Percentiles rank a stretch among this genome's conserved stretches.
These are phyloP conservation scores for Poa annua DNA, from an alignment of 176 grass and related monocot species.

Conservation along the genomic window DNA sequence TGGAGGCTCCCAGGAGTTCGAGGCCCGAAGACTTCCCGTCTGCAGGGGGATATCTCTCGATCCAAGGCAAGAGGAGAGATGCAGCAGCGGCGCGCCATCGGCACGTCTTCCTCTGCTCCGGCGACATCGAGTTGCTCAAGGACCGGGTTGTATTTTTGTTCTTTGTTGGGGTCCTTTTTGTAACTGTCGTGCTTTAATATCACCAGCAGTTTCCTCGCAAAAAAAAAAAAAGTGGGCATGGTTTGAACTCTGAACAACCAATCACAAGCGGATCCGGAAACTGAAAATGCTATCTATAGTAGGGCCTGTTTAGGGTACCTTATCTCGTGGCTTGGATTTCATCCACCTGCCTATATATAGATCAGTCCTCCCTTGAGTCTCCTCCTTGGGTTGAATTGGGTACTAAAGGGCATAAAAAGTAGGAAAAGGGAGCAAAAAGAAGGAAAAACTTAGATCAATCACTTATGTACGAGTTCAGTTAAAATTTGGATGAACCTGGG, in stretches of 20 bases:
- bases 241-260: not conserved
- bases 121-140: no score
- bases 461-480: not conserved
- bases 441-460: not conserved
- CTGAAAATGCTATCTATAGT: not conserved
- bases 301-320: slow-evolving; percentile 48
- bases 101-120: no score
- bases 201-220: no score
- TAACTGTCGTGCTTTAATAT: no score
- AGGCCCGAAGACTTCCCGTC: no score
- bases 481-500: not conserved
- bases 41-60: no score
- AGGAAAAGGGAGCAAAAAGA: not conserved
- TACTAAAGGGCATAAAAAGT: slow-evolving; percentile 53
- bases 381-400: slow-evolving; percentile 63
- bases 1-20: no score
- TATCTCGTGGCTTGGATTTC: slow-evolving; percentile 79
- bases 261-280: not conserved
- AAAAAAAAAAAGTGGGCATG: not conserved
- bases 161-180: no score
- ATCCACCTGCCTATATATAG: slow-evolving; percentile 85
- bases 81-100: no score
- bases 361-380: slow-evolving; percentile 91
- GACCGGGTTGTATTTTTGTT: no score
- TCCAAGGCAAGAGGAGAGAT: no score